Evolutionary conservation across 768 basidiomycete species (phyloP), one percentile per base, ranked within the genome.

Genomic region (Leccinellum luteum): DNA sequence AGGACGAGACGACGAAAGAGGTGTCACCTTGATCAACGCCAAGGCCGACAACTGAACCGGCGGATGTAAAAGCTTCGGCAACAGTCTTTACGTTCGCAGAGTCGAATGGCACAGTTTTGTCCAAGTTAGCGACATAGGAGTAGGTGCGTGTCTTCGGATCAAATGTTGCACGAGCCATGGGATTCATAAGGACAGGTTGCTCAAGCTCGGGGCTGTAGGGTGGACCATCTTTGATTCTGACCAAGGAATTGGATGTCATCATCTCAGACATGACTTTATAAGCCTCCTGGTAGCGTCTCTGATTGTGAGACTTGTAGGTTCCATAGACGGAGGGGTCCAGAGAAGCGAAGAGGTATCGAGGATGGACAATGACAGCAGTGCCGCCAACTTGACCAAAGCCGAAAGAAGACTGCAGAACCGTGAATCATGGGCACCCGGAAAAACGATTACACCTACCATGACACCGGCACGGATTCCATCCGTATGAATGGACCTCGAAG

Each of bases 381-480:
- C 97, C 97, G 53, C 97, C 97, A 60, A 98, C 96, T 83, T 98
- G 97, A 66, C 97, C 95, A 78, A 98, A 98, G 61, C 97, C 96
- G 75, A 96, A 96, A 14, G 92, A 94, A 1, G 93, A 94, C 86
- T 92, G 62, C 25, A 52, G 43, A 48, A 48, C 4, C 7, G 9
- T 66, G 13, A 63, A 51, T 35, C 28, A 1, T 2, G 2, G 4
- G 27, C 3, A 30, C 17, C 54, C 27, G 9, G 41, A 19, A n/a
- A 4, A 31, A n/a, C 10, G 47, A 53, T n/a, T 41, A 28, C 28
- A 73, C 82, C 19, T 65, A 89, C 90, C 92, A 94, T 91, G 55
- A 90, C 80, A 68, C 91, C 92, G 44, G 89, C 90, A 23, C 85
- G 85, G 64, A 98, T 86, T 60, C 92, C 91, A 65, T 98, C 95